A percentile compares a stretch with the other conserved stretches of the same genome.
Evolutionary conservation across 2,329 filamentous ascomycete species (phyloP).

Genomic region (Trichoderma koningii): DNA sequence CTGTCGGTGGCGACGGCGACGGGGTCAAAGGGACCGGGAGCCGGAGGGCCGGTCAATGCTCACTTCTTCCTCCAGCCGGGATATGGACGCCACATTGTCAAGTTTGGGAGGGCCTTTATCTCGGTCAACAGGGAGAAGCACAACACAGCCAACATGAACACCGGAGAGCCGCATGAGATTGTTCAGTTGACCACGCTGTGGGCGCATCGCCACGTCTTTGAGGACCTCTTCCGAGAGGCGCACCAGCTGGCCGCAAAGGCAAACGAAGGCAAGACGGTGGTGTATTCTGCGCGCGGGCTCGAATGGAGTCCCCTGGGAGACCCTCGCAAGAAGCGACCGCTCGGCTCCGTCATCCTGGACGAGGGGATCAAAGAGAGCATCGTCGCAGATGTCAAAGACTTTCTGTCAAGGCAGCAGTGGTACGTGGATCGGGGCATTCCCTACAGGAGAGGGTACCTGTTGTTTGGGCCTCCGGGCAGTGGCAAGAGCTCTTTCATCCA

Average conservation of each 20-base stretch:
- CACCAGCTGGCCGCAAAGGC: conserved; percentile 76
- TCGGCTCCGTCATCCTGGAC: conserved; percentile 85
- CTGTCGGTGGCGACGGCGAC: conserved; percentile 62
- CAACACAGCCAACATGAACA: conserved; percentile 75
- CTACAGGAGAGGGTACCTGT: conserved; percentile 83
- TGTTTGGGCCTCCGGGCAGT: conserved; percentile 86
- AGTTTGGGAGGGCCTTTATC: conserved; percentile 84
- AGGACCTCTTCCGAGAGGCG: conserved; percentile 85
- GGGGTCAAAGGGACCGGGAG: conserved; percentile 58
- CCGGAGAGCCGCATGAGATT: conserved; percentile 90
- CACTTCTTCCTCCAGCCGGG: conserved; percentile 89
- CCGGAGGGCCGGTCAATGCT: conserved; percentile 69
- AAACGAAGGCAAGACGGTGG: conserved; percentile 88
- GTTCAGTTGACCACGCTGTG: conserved; percentile 91
- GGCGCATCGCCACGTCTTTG: conserved; percentile 83
- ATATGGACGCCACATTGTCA: conserved; percentile 84
- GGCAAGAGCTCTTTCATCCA: conserved; percentile 97
- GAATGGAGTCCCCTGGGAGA: conserved; percentile 85
- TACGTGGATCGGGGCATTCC: conserved; percentile 94
- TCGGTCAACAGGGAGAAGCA: conserved; percentile 85
- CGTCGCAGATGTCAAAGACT: conserved; percentile 78
- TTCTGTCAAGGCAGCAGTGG: conserved; percentile 78
- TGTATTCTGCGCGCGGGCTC: conserved; percentile 82
- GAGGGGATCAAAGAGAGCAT: conserved; percentile 80
- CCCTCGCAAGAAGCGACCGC: conserved; percentile 79